Evolutionary conservation across 2,329 filamentous ascomycete genomes (phyloP).

Genomic region (Sporothrix schenckii): DNA sequence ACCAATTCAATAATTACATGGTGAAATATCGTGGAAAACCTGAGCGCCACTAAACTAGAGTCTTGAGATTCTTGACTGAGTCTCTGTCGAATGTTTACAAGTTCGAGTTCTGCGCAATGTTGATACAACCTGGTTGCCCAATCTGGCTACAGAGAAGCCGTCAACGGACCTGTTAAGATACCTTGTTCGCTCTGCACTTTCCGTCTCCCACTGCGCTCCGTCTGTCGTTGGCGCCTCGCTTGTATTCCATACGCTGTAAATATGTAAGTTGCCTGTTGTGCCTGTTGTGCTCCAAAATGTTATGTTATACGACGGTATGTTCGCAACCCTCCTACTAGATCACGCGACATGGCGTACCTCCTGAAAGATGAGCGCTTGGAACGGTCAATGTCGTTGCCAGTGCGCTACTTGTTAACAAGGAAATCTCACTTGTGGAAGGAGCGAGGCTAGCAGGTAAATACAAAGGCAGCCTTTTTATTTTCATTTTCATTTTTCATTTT

Average conservation of each 20-base stretch:
- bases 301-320: not conserved
- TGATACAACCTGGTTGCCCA: conserved; percentile 10
- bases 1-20: not conserved
- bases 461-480: not conserved
- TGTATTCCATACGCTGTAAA: not conserved
- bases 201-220: not conserved
- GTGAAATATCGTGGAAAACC: not conserved
- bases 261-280: not conserved
- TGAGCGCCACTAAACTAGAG: not conserved
- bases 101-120: conserved; percentile 5
- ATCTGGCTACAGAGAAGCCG: not conserved
- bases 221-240: not conserved
- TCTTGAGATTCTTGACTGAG: not conserved
- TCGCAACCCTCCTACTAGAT: not conserved
- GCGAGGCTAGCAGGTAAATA: no score
- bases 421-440: conserved; percentile 16
- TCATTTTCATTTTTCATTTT: no score
- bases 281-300: not conserved
- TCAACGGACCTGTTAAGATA: not conserved
- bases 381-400: not conserved
- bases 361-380: not conserved
- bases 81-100: not conserved
- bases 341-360: not conserved
- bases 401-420: no score
- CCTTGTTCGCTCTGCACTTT: not conserved